Evolutionary conservation across 208 protist species (phyloP).

Genomic region (Wallacemonas sp.): DNA sequence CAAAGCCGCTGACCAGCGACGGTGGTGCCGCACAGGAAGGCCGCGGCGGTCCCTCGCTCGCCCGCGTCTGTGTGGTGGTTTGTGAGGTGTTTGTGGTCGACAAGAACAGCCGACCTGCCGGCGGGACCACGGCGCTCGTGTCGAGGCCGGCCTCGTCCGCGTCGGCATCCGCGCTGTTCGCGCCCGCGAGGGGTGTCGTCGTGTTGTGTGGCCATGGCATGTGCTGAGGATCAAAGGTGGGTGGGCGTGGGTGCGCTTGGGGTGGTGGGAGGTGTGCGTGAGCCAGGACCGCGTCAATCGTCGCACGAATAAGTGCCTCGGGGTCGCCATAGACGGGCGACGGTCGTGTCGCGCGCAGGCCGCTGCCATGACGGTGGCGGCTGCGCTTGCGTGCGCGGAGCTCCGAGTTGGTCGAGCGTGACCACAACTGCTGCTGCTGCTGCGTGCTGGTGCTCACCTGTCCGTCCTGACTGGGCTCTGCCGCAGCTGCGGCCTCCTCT

Average conservation of each 20-base stretch:
- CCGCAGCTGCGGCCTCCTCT: too few species aligned
- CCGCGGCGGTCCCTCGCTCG: too few species aligned
- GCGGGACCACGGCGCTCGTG: neutral
- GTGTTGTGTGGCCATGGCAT: too few species aligned
- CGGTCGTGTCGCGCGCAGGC: neutral
- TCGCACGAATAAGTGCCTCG: neutral
- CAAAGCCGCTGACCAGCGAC: conserved; percentile 8
- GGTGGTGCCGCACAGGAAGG: too few species aligned
- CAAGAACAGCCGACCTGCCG: conserved; percentile 3
- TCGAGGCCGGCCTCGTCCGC: neutral
- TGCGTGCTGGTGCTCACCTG: neutral
- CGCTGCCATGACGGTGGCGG: neutral
- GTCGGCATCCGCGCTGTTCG: neutral
- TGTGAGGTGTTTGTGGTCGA: conserved; percentile 10
- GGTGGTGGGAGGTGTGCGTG: neutral
- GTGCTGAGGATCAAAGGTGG: too few species aligned
- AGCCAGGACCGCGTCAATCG: neutral
- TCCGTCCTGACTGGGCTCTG: too few species aligned
- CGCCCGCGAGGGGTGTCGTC: too few species aligned
- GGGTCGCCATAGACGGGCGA: neutral
- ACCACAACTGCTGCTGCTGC: neutral
- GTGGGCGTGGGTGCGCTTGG: too few species aligned
- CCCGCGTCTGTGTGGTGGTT: too few species aligned
- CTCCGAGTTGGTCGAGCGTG: neutral
- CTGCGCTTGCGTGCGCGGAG: neutral